A percentile compares a stretch with the other conserved stretches of the same genome.
Evolutionary conservation across 345 rosid genomes (phyloP).

Genomic region (Salix arbutifolia): DNA sequence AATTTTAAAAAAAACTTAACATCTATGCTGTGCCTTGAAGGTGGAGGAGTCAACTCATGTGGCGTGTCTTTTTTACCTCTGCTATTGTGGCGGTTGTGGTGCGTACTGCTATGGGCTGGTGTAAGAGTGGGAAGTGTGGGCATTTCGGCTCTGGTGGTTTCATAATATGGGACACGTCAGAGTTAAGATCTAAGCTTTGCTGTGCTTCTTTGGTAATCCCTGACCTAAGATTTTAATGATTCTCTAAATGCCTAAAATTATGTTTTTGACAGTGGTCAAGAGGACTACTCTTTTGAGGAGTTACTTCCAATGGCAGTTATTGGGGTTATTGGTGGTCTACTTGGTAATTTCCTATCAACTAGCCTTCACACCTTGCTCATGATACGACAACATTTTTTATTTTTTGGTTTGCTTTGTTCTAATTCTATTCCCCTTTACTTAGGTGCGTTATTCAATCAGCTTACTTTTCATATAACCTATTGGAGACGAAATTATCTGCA

Average conservation of each 20-base stretch:
- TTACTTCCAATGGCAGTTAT: conserved; percentile 94
- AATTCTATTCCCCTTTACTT: conserved; percentile 17
- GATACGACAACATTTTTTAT: neutral
- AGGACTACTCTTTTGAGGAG: conserved; percentile 89
- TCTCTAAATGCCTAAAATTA: conserved; percentile 15
- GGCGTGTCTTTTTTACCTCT: conserved; percentile 98
- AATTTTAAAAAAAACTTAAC: neutral
- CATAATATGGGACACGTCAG: conserved; percentile 88
- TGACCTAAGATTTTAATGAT: conserved; percentile 9
- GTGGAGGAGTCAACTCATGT: conserved; percentile 99
- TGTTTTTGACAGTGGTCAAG: conserved; percentile 68
- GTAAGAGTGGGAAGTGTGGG: conserved; percentile 92
- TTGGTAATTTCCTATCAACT: conserved; percentile 44
- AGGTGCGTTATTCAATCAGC: conserved; percentile 98
- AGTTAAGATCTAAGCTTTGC: conserved; percentile 45
- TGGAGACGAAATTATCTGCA: conserved; percentile 91
- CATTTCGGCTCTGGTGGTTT: conserved; percentile 97
- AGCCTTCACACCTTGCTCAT: conserved; percentile 7
- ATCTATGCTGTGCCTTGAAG: conserved; percentile 39
- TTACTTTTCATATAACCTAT: conserved; percentile 65
- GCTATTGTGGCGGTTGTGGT: conserved; percentile 98
- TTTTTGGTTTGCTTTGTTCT: neutral
- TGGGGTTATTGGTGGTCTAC: conserved; percentile 89
- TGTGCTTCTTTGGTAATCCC: neutral
- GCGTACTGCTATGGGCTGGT: conserved; percentile 95